Percentiles rank a stretch among this genome's conserved stretches.
Conservation (phyloP, 2,329 filamentous ascomycete genomes). For the Colletotrichum somersetense region DNA sequence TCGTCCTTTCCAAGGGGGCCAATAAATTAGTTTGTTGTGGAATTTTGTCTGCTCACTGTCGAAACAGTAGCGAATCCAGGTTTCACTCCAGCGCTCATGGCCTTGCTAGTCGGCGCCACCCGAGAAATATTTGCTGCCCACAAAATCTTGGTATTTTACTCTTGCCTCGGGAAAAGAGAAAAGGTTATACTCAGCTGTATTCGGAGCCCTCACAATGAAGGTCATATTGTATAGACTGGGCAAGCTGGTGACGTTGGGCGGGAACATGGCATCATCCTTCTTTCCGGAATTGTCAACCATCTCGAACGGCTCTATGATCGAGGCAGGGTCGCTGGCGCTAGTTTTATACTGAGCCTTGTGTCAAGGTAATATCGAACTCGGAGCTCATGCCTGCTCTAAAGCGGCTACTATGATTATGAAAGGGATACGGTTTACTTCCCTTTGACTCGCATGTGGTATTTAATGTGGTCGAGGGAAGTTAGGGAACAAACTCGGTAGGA, state of each 20-base stretch:
- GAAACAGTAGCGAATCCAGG: no score
- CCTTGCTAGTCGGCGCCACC: no score
- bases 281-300: conserved; percentile 45
- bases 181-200: no score
- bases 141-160: no score
- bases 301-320: conserved; percentile 39
- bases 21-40: no score
- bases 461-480: no score
- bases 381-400: conserved; percentile 15
- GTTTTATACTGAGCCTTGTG: background rate
- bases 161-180: no score
- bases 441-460: background rate
- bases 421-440: conserved; percentile 33
- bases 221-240: conserved; percentile 51
- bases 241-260: conserved; percentile 46
- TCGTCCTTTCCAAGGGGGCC: conserved; percentile 50
- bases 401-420: conserved; percentile 20
- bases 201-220: conserved; percentile 48
- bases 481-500: background rate
- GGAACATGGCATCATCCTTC: conserved; percentile 44
- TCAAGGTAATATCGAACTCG: conserved; percentile 22
- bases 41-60: no score
- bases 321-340: conserved; percentile 35
- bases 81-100: no score
- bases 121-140: no score